Evolutionary conservation across 2,329 filamentous ascomycete species (phyloP).

Genomic region (Epichloe scottii): DNA sequence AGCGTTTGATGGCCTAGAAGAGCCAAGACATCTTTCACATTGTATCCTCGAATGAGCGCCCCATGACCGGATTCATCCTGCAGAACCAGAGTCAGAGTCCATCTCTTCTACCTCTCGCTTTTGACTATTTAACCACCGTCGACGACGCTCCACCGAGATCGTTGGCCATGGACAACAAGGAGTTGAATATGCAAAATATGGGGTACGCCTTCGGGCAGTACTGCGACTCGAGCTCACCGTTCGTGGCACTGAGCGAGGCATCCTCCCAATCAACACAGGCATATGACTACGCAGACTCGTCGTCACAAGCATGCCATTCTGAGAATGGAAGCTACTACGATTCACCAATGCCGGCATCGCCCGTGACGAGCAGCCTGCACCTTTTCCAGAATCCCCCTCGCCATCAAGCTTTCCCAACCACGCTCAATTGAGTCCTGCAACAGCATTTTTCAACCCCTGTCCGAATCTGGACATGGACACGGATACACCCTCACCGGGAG

Average conservation of each 20-base stretch:
- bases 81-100: background rate
- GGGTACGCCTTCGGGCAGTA: background rate
- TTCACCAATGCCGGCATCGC: constrained; percentile 1
- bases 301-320: constrained; percentile 2
- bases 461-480: constrained; percentile 9
- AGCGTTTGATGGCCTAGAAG: no score
- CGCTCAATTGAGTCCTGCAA: constrained; percentile 5
- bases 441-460: constrained; percentile 8
- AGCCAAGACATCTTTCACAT: background rate
- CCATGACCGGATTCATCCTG: background rate
- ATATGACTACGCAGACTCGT: constrained; percentile 1
- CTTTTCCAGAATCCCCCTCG: constrained; percentile 2
- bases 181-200: background rate
- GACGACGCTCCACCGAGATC: background rate
- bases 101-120: background rate
- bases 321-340: background rate
- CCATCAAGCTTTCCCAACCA: background rate
- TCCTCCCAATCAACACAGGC: background rate
- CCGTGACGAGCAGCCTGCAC: background rate
- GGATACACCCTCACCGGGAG: constrained; percentile 8
- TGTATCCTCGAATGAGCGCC: no score
- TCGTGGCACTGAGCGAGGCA: constrained; percentile 1
- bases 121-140: background rate
- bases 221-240: background rate
- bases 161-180: background rate